A percentile compares a stretch with the other conserved stretches of the same genome.
These are phyloP conservation scores for Camellia granthamiana DNA, from an alignment of 148 eudicot species.

Conservation along the genomic window DNA sequence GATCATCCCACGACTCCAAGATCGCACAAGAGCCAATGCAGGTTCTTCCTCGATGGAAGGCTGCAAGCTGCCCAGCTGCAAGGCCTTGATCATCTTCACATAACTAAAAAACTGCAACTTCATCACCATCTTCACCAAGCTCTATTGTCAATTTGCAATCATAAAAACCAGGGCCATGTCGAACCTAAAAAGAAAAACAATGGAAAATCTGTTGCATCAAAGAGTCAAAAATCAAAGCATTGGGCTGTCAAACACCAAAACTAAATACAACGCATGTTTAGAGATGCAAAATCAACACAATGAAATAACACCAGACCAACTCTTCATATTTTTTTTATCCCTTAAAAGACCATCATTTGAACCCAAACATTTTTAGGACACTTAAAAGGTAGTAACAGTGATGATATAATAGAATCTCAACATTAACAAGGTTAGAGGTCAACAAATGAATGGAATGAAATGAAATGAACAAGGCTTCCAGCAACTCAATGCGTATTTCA, in stretches of 20 bases:
- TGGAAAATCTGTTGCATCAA: background rate
- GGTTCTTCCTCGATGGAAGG: too few species aligned
- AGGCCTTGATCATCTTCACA: constrained; percentile 50
- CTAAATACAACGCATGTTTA: background rate
- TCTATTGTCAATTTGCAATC: constrained; percentile 56
- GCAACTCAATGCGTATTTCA: background rate
- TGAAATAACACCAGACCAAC: background rate
- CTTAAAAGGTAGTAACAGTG: background rate
- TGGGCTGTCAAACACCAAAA: background rate
- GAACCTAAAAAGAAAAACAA: constrained; percentile 47
- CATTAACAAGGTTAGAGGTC: background rate
- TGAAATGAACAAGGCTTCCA: too few species aligned
- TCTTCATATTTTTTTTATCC: background rate
- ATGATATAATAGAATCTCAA: background rate
- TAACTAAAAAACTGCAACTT: too few species aligned
- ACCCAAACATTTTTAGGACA: background rate
- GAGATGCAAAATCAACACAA: background rate
- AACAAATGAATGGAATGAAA: too few species aligned
- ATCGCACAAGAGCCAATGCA: too few species aligned
- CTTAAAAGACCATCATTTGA: background rate
- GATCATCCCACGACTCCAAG: too few species aligned
- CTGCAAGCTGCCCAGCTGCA: constrained; percentile 16
- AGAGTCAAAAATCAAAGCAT: background rate
- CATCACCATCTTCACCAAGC: constrained; percentile 14
- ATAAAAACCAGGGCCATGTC: constrained; percentile 85